Base-by-base conservation (phyloP, 1,139 yeast genomes). In the Diutina sp. region DNA sequence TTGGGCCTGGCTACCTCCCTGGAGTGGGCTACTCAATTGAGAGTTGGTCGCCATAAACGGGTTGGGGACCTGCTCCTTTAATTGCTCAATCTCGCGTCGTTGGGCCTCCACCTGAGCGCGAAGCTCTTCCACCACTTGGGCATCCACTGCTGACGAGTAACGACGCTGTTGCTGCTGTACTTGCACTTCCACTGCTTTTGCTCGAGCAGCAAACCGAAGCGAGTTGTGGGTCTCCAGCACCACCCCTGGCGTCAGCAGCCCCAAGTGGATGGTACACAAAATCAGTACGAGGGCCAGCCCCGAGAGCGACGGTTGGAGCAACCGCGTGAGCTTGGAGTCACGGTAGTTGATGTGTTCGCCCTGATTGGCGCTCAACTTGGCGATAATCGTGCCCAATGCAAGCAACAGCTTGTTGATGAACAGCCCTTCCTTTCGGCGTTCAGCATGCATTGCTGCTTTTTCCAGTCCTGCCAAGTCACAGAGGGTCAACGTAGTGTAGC, bases 401-500 rank as follows among this genome's bases (percentile, higher is more conserved):
- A 93, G 73, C 53, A 91, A 77, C 0, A 97, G 90, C 67, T 90
- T 89, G 72, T 93, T 93, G 66, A 93, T 93, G 66, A 79, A 91
- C 0, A 97, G 82, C 25, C 98, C 98, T 71, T 93, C 98, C 67
- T 90, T 88, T 58, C 97, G 75, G 63, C 98, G 78, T 64, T 85
- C 97, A 0, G 77, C 71, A 65, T 90, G 90, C 1, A 87, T 78
- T 0, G 95, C 85, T 0, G 97, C 98, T 58, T 89, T 78, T 69
- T 93, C 99, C 18, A 96, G 87, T 28, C 99, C 99, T 0, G 99
- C 99, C 65, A 93, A 77, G 70, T 93, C 99, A 74, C 98, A 93
- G 58, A 93, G 75, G 30, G 95, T 88, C 47, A 93, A 78, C 0
- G 93, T 84, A 45, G 93, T 79, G 56, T 76, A 70, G 1, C 73